phyloP scores from a whole-genome alignment of 1,284 basidiomycete genomes.

The Pterulicium gracile region DNA sequence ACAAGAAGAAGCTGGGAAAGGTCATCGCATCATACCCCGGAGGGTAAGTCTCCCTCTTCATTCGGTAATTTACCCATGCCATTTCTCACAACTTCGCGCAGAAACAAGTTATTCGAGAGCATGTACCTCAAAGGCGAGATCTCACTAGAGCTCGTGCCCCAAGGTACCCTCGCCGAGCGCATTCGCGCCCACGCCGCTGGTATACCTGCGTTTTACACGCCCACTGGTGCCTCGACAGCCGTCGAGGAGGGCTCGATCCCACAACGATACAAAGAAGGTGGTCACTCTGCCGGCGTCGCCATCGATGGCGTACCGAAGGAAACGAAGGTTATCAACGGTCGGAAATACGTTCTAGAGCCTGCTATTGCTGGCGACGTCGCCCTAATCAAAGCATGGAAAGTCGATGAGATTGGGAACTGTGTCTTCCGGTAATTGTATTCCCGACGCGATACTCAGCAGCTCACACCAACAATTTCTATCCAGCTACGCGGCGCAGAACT shows the following conservation, averaged over 20 bases:
- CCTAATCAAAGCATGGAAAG: slow-evolving; percentile 92
- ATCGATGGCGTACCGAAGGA: slow-evolving; percentile 74
- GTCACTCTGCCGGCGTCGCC: slow-evolving; percentile 51
- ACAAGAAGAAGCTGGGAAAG: slow-evolving; percentile 70
- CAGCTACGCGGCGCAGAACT: slow-evolving; percentile 79
- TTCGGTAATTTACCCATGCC: not conserved
- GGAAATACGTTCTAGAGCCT: slow-evolving; percentile 81
- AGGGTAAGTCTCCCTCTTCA: slow-evolving; percentile 36
- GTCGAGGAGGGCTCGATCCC: slow-evolving; percentile 75
- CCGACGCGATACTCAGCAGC: slow-evolving; percentile 1
- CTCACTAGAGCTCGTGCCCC: slow-evolving; percentile 81
- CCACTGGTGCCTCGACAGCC: slow-evolving; percentile 87
- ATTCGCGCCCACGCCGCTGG: slow-evolving; percentile 89
- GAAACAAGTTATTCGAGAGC: slow-evolving; percentile 70
- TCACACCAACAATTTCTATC: not conserved
- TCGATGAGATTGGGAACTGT: slow-evolving; percentile 82
- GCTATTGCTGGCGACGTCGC: slow-evolving; percentile 84
- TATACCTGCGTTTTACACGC: slow-evolving; percentile 94
- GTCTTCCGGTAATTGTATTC: slow-evolving; percentile 57
- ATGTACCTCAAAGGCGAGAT: slow-evolving; percentile 78
- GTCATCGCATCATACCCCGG: slow-evolving; percentile 87
- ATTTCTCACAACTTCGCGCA: slow-evolving; percentile 17
- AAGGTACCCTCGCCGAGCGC: slow-evolving; percentile 87
- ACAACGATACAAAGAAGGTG: slow-evolving; percentile 60
- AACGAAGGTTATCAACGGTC: slow-evolving; percentile 69